Evolutionary conservation across 75 land plant species (phyloP).

Genomic region (Pseudotsuga menziesii): DNA sequence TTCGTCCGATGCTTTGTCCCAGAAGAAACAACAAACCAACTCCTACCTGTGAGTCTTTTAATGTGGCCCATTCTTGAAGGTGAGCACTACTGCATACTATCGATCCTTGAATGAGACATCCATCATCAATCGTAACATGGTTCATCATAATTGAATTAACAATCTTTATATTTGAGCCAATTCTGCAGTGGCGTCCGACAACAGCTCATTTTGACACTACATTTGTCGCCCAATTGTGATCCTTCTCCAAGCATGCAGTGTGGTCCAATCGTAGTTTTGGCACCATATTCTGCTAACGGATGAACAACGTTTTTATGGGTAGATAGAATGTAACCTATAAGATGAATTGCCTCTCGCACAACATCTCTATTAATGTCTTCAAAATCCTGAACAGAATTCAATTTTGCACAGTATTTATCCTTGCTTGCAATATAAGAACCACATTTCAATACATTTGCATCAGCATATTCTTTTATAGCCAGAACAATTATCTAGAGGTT

Average conservation of each 20-base stretch:
- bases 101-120: slow-evolving; percentile 83
- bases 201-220: slow-evolving; percentile 95
- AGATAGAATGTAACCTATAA: slow-evolving; percentile 96
- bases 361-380: slow-evolving; percentile 89
- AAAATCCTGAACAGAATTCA: slow-evolving; percentile 89
- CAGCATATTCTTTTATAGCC: too few relatives aligned
- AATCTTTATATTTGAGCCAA: slow-evolving; percentile 96
- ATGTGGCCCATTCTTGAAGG: slow-evolving; percentile 72
- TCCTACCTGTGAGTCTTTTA: slow-evolving; percentile 92
- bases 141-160: slow-evolving; percentile 96
- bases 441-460: too few relatives aligned
- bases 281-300: slow-evolving; percentile 74
- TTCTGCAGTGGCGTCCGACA: slow-evolving; percentile 94
- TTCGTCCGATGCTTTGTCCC: slow-evolving; percentile 56
- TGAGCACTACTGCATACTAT: slow-evolving; percentile 88
- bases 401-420: slow-evolving; percentile 85
- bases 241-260: slow-evolving; percentile 96
- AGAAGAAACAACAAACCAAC: slow-evolving; percentile 58
- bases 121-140: slow-evolving; percentile 88
- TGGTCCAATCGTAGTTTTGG: slow-evolving; percentile 89
- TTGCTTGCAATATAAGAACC: too few relatives aligned
- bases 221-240: slow-evolving; percentile 91
- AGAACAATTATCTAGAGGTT: too few relatives aligned
- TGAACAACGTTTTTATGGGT: slow-evolving; percentile 78
- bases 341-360: slow-evolving; percentile 82